Base-by-base conservation (phyloP, 2,329 filamentous ascomycete genomes). In the Cercospora sojina region DNA sequence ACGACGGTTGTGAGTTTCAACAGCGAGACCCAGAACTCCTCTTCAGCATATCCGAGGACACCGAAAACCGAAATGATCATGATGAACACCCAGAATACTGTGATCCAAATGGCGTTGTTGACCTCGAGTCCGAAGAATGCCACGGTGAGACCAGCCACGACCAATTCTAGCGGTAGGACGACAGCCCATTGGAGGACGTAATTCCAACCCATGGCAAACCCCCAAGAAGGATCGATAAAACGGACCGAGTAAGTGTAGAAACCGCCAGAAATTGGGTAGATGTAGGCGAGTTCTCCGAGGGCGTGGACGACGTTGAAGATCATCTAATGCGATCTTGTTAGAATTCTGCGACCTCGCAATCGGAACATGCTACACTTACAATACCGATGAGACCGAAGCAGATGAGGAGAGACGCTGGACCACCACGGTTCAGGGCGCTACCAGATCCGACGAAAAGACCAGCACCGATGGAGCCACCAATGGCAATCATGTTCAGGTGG, bases 371-470 rank as follows among this genome's bases (percentile, higher is more conserved):
- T 38, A 6, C 12, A 69, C 73, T 68, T 58, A 76, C 74, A n/a
- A 77, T 51, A 70, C 75, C 75, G 59, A 76, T 77, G 65, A 77
- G 71, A 43, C 65, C 67, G 55, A 75, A 77, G 59, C 64, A 70
- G 56, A 77, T 73, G 27, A 77, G 64, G 6, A 77, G 68, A 57
- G 82, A 80, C 23, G 78, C 79, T 31, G 84, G 84, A 35, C 84
- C 84, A 73, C 82, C 83, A 3, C 75, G 81, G 13, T 80, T 77
- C 47, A 86, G 77, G 5, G 83, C 81, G 43, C 77, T 73, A 51
- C 84, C 84, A 56, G 81, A 82, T 60, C 83, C 82, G 60, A 86
- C 83, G 72, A 86, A 86, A 4, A 86, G 77, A 74, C 84, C 84
- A 35, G 84, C 85, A 60, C 84, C 84, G 62, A 85, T 84, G 23